Conservation (phyloP, 345 rosid genomes). For the Pseudoturritis turrita region DNA sequence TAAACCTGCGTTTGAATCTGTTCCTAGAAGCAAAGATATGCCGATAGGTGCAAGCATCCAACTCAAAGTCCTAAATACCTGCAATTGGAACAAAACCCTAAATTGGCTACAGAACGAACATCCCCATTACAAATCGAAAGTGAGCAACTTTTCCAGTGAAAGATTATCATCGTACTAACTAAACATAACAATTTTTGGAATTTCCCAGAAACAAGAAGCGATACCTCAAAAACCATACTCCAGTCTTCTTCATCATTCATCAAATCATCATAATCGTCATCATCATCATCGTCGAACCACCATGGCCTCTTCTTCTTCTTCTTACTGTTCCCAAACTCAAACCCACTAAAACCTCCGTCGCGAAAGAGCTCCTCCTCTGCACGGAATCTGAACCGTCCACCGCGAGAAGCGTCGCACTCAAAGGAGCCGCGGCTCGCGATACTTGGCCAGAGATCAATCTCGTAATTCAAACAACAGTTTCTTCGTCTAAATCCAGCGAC, state of each 20-base stretch:
- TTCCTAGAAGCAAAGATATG: conserved; percentile 65
- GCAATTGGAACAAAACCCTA: conserved; percentile 6
- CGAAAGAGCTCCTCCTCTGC: conserved; percentile 29
- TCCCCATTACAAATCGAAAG: not conserved
- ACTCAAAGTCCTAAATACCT: conserved; percentile 62
- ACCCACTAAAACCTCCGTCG: conserved; percentile 24
- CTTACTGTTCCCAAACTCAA: conserved; percentile 24
- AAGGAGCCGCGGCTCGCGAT: conserved; percentile 15
- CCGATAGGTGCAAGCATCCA: conserved; percentile 83
- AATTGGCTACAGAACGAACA: not conserved
- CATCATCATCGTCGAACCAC: conserved; percentile 38
- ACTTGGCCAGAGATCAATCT: conserved; percentile 1
- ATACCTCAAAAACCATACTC: conserved; percentile 65
- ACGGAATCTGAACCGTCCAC: conserved; percentile 29
- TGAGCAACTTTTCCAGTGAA: not conserved
- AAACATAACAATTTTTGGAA: not conserved
- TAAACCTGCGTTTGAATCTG: conserved; percentile 65
- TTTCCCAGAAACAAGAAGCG: not conserved
- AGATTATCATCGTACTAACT: not conserved
- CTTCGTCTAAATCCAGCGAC: not conserved
- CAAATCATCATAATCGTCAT: conserved; percentile 28
- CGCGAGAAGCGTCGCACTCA: conserved; percentile 26
- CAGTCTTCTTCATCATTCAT: conserved; percentile 39
- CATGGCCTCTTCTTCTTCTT: conserved; percentile 49
- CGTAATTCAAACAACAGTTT: not conserved